Conservation (phyloP, 179 eudicot genomes). For the Carnegiea gigantea region DNA sequence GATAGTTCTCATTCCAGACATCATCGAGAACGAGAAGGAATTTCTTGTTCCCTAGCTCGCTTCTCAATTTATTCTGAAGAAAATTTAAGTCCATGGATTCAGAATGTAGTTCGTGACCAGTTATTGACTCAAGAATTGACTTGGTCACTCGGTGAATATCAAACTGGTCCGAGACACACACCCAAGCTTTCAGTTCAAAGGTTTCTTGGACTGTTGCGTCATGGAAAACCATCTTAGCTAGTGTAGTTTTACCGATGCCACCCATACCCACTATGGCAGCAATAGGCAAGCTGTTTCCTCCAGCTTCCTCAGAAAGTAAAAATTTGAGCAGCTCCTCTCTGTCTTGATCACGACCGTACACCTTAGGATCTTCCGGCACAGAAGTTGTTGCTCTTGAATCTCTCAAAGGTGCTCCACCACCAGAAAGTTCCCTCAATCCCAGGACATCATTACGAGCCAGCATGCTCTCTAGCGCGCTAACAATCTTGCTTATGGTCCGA, state of each 20-base stretch:
- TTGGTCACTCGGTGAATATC: conserved; percentile 18
- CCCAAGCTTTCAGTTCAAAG: too few species aligned
- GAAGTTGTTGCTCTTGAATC: neutral
- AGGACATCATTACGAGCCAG: neutral
- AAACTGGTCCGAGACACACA: conserved; percentile 27
- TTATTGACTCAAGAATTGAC: conserved; percentile 16
- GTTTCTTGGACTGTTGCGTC: too few species aligned
- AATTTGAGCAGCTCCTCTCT: neutral
- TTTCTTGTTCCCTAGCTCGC: neutral
- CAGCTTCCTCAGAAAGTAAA: neutral
- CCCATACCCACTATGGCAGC: conserved; percentile 28
- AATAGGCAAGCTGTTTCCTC: neutral
- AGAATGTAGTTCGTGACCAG: neutral
- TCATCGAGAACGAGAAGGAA: conserved; percentile 29
- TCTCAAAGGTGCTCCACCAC: neutral
- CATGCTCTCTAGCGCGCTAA: neutral
- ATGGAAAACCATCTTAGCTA: conserved; percentile 26
- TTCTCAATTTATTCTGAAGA: conserved; percentile 9
- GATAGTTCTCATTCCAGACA: conserved; percentile 14
- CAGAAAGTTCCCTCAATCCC: neutral
- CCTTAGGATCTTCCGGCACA: neutral
- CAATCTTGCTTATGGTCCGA: neutral
- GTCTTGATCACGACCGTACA: neutral
- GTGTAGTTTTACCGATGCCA: conserved; percentile 30
- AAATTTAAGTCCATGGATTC: neutral